Conservation (phyloP, 108 stramenopile species). For the Skeletonema menzelii region DNA sequence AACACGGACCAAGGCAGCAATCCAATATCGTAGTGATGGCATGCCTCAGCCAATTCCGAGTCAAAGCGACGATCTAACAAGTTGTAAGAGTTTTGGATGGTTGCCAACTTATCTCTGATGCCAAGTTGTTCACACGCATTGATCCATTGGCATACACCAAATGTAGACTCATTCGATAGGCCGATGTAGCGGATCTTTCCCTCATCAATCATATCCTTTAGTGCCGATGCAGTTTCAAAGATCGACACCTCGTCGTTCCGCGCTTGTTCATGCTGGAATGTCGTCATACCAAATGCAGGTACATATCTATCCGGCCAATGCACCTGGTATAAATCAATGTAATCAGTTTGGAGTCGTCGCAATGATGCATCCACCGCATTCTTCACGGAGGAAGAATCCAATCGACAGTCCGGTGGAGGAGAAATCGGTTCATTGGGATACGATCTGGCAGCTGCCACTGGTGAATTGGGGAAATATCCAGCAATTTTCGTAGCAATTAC, state of each 20-base stretch:
- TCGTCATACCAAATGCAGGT: slow-evolving; percentile 34
- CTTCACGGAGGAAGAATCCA: slow-evolving; percentile 25
- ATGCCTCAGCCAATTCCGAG: slow-evolving; percentile 83
- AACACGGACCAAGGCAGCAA: slow-evolving; percentile 87
- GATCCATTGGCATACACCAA: slow-evolving; percentile 74
- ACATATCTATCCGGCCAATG: slow-evolving; percentile 52
- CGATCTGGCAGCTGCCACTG: slow-evolving; percentile 36
- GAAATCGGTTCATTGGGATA: slow-evolving; percentile 15
- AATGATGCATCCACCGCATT: slow-evolving; percentile 32
- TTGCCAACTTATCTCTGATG: slow-evolving; percentile 69
- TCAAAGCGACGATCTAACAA: slow-evolving; percentile 85
- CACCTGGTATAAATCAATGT: slow-evolving; percentile 40
- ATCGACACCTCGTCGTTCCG: slow-evolving; percentile 24
- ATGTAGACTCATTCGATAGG: slow-evolving; percentile 90
- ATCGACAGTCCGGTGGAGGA: slow-evolving; percentile 39
- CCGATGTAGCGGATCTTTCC: slow-evolving; percentile 88
- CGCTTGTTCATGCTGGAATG: slow-evolving; percentile 21
- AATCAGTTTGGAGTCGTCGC: slow-evolving; percentile 38
- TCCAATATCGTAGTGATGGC: slow-evolving; percentile 81
- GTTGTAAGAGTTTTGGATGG: slow-evolving; percentile 87
- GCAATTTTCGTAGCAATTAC: slow-evolving; percentile 27
- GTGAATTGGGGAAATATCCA: slow-evolving; percentile 21
- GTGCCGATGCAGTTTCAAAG: slow-evolving; percentile 41
- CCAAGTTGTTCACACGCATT: slow-evolving; percentile 49
- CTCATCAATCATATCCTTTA: slow-evolving; percentile 76